Evolutionary conservation across 1,139 yeast genomes (phyloP), one percentile per base, ranked within the genome.

Genomic region (Blastobotrys malaysiensis): DNA sequence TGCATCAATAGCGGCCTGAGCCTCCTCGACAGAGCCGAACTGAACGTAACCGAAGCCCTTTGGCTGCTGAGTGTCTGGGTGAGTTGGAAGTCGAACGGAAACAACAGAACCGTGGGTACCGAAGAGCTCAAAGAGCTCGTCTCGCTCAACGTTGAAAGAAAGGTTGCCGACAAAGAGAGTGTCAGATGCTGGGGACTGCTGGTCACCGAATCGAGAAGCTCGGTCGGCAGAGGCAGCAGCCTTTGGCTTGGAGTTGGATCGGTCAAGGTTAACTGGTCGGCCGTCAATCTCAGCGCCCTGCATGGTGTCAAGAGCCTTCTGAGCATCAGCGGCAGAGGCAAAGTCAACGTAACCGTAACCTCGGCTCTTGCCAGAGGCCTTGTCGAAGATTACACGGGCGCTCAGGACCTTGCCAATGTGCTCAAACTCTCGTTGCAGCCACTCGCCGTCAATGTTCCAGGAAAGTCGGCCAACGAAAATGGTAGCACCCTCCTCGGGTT

Each of bases 311-410:
- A 91, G 76, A n/a, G 99, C 98, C 74, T 84, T 84, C 73, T 88
- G 91, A 62, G 98, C 99, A 58, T 77, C 78, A 46, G 81, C 80
- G 67, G 82, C 82, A 66, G 79, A 74, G 65, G 83, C 89, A 69
- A 93, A 93, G 72, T 93, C 99, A 73, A 93, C 97, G 76, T 93
- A 93, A 68, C 99, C 99, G 79, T 87, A 93, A 72, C 99, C 99
- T 80, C 95, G 86, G 54, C 97, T 88, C 76, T 88, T 88, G 65
- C 96, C 97, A 56, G 95, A 80, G 62, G 84, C 87, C 77, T 95
- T 86, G 75, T 93, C 98, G 76, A 85, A 83, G 70, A 93, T 88
- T 64, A 93, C 97, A 77, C 99, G 86, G 62, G 98, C 97, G 65
- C 84, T 73, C 49, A 81, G 67, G 59, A 90, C 93, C 73, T 95